Base-by-base conservation (phyloP, 208 protist species). In the Acanthamoeba quina region DNA sequence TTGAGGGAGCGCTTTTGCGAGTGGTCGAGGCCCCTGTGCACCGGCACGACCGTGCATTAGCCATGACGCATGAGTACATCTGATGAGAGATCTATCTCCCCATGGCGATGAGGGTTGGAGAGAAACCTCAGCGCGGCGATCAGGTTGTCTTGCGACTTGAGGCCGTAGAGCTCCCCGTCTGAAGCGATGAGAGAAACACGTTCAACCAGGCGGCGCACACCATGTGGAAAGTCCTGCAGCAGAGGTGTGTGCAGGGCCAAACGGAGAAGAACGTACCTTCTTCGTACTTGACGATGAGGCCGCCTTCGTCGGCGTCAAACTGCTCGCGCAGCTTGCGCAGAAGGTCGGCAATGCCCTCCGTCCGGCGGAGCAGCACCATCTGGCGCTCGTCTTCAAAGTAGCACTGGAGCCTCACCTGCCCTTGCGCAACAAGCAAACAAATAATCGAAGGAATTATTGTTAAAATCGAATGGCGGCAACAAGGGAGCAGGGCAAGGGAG, bases 241-340 rank as follows among this genome's bases (percentile, higher is more conserved):
- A 21, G 58, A 64, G 17, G 5, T 24, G 58, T 24, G 26, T 41
- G 29, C 5, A 3, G 9, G 26, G 66, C 17, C 17, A 41, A 47
- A 41, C n/a, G n/a, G n/a, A n/a, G n/a, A n/a, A n/a, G 19, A 2
- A 9, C 24, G 44, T 54, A 56, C 74, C 74, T 82, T 82, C 74
- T 31, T 82, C 74, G 24, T 82, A 82, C 24, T 82, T 82, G 74
- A 82, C 47, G 31, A 82, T 82, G 24, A 82, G 74, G 26, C 74
- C 74, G 74, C 44, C 44, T 24, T 82, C 74, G 4, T 82, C 74
- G 19, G 74, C 44, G 24, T 82, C 74, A 17, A 82, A 82, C 31
- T 82, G 74, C n/a, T 82, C 74, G 47, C 74, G 74, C 34, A 82
- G 44, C 74, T 82, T 82, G 41, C 74, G 74, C 26, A 82, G 74